Base-by-base conservation (phyloP, 2,329 filamentous ascomycete species). In the Colletotrichum limetticola region DNA sequence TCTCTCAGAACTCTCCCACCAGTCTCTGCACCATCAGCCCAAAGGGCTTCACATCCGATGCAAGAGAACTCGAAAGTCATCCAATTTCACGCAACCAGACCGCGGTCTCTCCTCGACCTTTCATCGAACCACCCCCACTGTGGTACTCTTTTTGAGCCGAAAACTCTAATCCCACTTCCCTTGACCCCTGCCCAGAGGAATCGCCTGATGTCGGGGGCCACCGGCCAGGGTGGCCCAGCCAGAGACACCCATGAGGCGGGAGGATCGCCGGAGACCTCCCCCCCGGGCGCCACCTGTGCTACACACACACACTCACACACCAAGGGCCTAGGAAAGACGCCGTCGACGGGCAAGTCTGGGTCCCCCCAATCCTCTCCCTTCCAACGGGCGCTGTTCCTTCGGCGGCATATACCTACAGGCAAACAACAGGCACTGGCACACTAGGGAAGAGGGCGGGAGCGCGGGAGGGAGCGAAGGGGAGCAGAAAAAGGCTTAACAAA, bases 101-200 rank as follows among this genome's bases (percentile, higher is more conserved):
- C 42, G 19, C 42, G 42, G 42, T 49, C 42, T 5, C 5, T 49
- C 19, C 8, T 49, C 42, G 22, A n/a, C 22, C 68, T 56, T 56
- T 55, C 8, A 55, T 59, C 57, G 55, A 64, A 58, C 24, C 59
- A 64, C 52, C 19, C 58, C 55, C 56, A 37, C 55, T 61, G 26
- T 35, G 19, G 37, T 58, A 19, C 42, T 49, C 42, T 49, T 58
- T 30, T 28, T 35, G 24, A 56, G n/a, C 32, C 66, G 16, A 72
- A 60, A 70, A 70, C 66, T 72, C 66, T 72, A 70, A 70, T 72
- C 66, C 26, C 46, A 70, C 60, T 49, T 64, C 70, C 35, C 59
- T 56, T 58, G 35, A 53, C 61, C 59, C 60, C 59, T 69, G 49
- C 16, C n/a, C n/a, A 19, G n/a, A 26, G 12, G 22, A 22, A n/a